Percentiles rank a stretch among this genome's conserved stretches.
Conservation (phyloP, 2,329 filamentous ascomycete genomes). For the Tolypocladium tropicale region DNA sequence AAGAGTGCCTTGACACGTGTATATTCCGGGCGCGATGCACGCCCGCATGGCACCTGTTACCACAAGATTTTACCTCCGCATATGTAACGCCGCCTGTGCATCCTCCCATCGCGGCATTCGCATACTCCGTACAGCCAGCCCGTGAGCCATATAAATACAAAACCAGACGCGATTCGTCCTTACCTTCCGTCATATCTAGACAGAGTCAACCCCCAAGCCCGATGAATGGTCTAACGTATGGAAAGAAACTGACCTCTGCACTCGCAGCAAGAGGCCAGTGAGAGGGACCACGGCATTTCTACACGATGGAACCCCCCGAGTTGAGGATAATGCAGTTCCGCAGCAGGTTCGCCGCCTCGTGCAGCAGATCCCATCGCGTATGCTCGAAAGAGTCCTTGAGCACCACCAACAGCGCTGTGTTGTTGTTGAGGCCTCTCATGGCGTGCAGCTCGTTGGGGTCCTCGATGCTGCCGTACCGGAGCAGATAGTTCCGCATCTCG, state of each 20-base stretch:
- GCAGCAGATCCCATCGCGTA: slow-evolving; percentile 83
- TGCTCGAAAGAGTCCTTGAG: slow-evolving; percentile 72
- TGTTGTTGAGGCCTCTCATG: slow-evolving; percentile 69
- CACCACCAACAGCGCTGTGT: slow-evolving; percentile 70
- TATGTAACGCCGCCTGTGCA: neutral
- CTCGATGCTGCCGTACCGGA: slow-evolving; percentile 58
- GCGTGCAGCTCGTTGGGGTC: slow-evolving; percentile 69
- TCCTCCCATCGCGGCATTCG: neutral
- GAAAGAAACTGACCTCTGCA: too few relatives aligned
- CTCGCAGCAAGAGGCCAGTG: too few relatives aligned
- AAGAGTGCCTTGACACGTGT: too few relatives aligned
- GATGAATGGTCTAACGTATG: neutral
- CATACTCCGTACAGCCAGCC: neutral
- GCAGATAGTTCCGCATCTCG: slow-evolving; percentile 73
- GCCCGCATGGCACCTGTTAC: neutral
- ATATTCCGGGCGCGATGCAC: too few relatives aligned
- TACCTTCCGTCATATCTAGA: neutral
- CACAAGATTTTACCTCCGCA: too few relatives aligned
- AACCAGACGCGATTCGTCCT: neutral
- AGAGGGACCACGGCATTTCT: neutral
- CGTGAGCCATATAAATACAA: neutral
- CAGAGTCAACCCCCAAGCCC: neutral
- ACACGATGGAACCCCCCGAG: slow-evolving; percentile 17
- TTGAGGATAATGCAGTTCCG: slow-evolving; percentile 61
- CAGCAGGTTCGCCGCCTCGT: slow-evolving; percentile 74